Conservation (phyloP, 2,329 filamentous ascomycete species). For the Leptosphaerulina australis region DNA sequence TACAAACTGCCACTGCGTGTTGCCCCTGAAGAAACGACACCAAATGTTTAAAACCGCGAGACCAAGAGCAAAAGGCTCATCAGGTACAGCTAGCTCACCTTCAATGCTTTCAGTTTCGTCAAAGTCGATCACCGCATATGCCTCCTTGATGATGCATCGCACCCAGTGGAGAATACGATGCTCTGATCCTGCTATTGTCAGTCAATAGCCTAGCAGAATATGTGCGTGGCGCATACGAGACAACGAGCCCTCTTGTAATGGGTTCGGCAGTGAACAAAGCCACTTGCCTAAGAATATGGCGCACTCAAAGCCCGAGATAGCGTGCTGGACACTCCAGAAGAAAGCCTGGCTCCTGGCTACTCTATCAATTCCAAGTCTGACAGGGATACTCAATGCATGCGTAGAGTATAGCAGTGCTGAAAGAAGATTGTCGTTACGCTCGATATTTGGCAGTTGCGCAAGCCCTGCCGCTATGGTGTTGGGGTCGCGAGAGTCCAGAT, state of each 20-base stretch:
- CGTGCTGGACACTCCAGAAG: slow-evolving; percentile 64
- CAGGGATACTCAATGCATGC: slow-evolving; percentile 62
- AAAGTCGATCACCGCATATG: slow-evolving; percentile 48
- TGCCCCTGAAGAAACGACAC: slow-evolving; percentile 56
- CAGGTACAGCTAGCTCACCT: slow-evolving; percentile 18
- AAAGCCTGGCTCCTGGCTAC: slow-evolving; percentile 62
- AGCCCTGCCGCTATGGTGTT: slow-evolving; percentile 51
- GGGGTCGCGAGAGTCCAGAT: slow-evolving; percentile 54
- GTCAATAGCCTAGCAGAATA: background rate
- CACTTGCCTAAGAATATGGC: slow-evolving; percentile 61
- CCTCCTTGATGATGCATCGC: slow-evolving; percentile 55
- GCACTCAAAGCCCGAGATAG: slow-evolving; percentile 61
- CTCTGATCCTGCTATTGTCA: slow-evolving; percentile 37
- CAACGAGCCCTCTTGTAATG: slow-evolving; percentile 21
- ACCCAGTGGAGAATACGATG: slow-evolving; percentile 57
- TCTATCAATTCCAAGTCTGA: slow-evolving; percentile 60
- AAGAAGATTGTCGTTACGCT: slow-evolving; percentile 57
- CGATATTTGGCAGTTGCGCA: slow-evolving; percentile 48
- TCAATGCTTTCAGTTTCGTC: slow-evolving; percentile 22
- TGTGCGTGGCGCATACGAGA: slow-evolving; percentile 20
- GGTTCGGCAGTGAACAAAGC: slow-evolving; percentile 44
- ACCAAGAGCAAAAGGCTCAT: slow-evolving; percentile 43
- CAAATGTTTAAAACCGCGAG: slow-evolving; percentile 54
- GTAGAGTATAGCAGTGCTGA: slow-evolving; percentile 60
- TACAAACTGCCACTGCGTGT: slow-evolving; percentile 58